These are phyloP conservation scores for Crithidia bombi DNA, from an alignment of 208 protist species.

Conservation along the genomic window DNA sequence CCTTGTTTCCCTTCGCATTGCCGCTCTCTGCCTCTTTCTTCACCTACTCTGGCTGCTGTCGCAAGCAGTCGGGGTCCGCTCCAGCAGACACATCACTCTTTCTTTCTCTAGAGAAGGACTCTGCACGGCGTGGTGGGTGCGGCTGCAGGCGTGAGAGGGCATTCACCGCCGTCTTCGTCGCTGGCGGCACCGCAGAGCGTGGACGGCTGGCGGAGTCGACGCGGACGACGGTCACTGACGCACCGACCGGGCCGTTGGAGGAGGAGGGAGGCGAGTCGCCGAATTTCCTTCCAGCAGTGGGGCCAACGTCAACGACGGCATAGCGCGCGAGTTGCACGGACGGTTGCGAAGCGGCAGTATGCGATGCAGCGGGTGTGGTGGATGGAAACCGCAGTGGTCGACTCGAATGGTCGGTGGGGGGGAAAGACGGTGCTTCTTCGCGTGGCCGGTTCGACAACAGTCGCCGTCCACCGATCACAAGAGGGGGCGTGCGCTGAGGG, in stretches of 20 bases:
- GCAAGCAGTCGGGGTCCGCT: background rate
- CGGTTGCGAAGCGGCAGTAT: background rate
- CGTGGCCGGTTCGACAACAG: background rate
- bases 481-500: background rate
- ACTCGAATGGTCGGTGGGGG: background rate
- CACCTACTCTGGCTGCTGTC: background rate
- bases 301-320: background rate
- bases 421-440: background rate
- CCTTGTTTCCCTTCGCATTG: too few species aligned
- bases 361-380: background rate
- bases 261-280: background rate
- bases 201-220: slow-evolving; percentile 3
- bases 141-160: background rate
- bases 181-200: background rate
- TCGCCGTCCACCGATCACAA: background rate
- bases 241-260: background rate
- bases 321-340: background rate
- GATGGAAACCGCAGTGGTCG: background rate
- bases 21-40: background rate
- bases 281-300: background rate
- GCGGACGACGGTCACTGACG: background rate
- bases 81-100: background rate
- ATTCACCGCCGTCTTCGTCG: background rate
- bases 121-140: background rate
- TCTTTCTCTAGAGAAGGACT: background rate